Conservation (phyloP, 495 filamentous ascomycete species). For the Zalerion maritima region DNA sequence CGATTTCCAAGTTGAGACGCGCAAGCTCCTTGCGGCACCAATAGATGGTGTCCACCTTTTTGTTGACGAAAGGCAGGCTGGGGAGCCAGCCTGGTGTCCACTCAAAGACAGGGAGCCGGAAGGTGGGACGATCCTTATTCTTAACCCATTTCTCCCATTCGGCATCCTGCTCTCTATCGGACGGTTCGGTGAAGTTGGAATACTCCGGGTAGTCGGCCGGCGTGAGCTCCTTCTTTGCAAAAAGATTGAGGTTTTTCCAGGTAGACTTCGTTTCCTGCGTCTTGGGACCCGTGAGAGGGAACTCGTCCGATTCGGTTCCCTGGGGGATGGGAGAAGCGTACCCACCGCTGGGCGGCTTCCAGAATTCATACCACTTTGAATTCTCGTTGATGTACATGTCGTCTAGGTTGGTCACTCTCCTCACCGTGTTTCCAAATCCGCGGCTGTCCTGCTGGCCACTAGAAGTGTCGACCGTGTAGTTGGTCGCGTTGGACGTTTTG, state of each 20-base stretch:
- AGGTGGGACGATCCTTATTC: constrained; percentile 70
- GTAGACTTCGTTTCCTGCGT: constrained; percentile 25
- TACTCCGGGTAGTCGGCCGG: constrained; percentile 53
- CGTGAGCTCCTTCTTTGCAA: constrained; percentile 22
- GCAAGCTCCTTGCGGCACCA: constrained; percentile 81
- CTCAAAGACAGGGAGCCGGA: constrained; percentile 63
- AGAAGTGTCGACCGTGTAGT: constrained; percentile 17
- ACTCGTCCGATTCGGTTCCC: constrained; percentile 25
- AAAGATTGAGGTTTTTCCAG: too few relatives aligned
- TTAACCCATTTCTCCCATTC: constrained; percentile 78
- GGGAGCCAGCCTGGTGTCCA: constrained; percentile 63
- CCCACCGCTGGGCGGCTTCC: constrained; percentile 36
- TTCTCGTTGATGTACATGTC: constrained; percentile 27
- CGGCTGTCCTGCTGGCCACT: constrained; percentile 15
- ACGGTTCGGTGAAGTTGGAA: constrained; percentile 47
- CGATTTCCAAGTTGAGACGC: constrained; percentile 82
- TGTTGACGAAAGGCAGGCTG: constrained; percentile 61
- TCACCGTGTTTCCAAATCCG: constrained; percentile 27
- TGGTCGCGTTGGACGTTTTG: constrained; percentile 18
- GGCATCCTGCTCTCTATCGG: constrained; percentile 50
- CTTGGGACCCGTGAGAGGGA: constrained; percentile 20
- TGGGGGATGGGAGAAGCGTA: constrained; percentile 39
- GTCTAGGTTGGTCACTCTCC: constrained; percentile 26
- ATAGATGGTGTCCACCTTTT: constrained; percentile 92
- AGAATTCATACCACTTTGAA: constrained; percentile 37